Conservation (phyloP, 805 yeast species). For the Kodamaea jinghongensis region DNA sequence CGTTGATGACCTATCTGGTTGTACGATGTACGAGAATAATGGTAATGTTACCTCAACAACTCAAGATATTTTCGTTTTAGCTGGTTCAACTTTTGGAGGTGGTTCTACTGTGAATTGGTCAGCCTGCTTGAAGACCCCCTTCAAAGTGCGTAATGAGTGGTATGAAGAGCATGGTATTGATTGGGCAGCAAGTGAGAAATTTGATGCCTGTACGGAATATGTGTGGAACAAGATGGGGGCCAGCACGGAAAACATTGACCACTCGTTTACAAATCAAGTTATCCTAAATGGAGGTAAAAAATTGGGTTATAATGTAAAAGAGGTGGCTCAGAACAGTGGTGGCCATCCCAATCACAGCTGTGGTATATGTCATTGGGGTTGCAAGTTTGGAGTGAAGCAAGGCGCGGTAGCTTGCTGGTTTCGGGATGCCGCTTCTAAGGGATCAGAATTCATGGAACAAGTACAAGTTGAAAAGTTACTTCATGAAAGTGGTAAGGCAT, state of each 20-base stretch:
- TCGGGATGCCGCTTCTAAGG: slow-evolving; percentile 42
- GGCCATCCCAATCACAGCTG: slow-evolving; percentile 41
- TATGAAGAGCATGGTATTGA: slow-evolving; percentile 42
- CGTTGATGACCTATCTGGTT: slow-evolving; percentile 38
- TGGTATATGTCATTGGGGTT: slow-evolving; percentile 49
- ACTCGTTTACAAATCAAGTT: slow-evolving; percentile 43
- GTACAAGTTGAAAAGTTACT: slow-evolving; percentile 38
- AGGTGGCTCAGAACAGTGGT: slow-evolving; percentile 48
- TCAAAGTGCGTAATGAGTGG: slow-evolving; percentile 51
- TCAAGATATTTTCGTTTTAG: slow-evolving; percentile 36
- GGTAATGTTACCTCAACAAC: slow-evolving; percentile 35
- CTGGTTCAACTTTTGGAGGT: slow-evolving; percentile 57
- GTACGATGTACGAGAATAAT: slow-evolving; percentile 36
- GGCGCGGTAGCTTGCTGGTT: slow-evolving; percentile 51
- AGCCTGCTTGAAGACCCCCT: slow-evolving; percentile 49
- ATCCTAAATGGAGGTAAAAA: slow-evolving; percentile 43
- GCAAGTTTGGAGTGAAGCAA: slow-evolving; percentile 49
- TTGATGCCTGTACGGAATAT: slow-evolving; percentile 44
- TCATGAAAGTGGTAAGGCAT: slow-evolving; percentile 41
- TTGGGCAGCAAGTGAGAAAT: slow-evolving; percentile 40
- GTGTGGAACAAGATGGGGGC: slow-evolving; percentile 51
- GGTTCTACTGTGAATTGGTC: slow-evolving; percentile 60
- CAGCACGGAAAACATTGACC: slow-evolving; percentile 34
- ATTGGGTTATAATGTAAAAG: slow-evolving; percentile 41
- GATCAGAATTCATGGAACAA: slow-evolving; percentile 45